Evolutionary conservation across 2,329 filamentous ascomycete genomes (phyloP), one percentile per base, ranked within the genome.

Genomic region (Furcasterigmium furcatum): DNA sequence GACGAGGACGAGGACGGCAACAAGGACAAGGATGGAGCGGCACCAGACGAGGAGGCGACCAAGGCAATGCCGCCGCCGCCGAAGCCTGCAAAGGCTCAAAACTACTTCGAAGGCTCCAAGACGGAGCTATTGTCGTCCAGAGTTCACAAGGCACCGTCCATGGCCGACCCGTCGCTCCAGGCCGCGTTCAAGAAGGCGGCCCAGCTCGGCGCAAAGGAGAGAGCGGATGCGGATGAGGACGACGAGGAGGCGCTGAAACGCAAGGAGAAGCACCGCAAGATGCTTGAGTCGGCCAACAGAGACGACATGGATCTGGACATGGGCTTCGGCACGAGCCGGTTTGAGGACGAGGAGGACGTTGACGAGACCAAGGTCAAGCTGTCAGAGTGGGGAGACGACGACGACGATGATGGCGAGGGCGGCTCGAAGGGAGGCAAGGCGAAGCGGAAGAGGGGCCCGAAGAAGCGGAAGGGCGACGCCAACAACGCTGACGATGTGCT

Each of bases 271-370:
- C 80, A 85, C 43, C 85, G 82, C 63, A 85, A 80, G 53, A 87
- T 96, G 72, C 73, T 96, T 6, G 74, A 84, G 55, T 77, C 77
- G 48, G 81, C 84, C 45, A 86, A 88, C 54, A 80, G 91, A 40
- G 92, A 97, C 61, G 82, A 91, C 40, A 84, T 92, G 46, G 92
- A 99, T 66, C 79, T 99, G 68, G 94, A 99, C 59, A 81, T 97
- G 74, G 92, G 91, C 49, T 97, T 99, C 59, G 94, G 94, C 27
- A 88, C 84, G 18, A 94, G 87, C 59, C 79, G 92, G 22, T 85
- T 89, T 58, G 91, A 88, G 44, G 94, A 96, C 58, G 91, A 91
- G 41, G 91, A 91, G 48, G 91, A 95, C 52, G 79, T 86, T 52
- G 88, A 91, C 34, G 76, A 77, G 19, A 71, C 68, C 61, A 82